A percentile compares a stretch with the other conserved stretches of the same genome.
Conservation (phyloP, 2,329 filamentous ascomycete species). For the Pezicula neosporulosa region DNA sequence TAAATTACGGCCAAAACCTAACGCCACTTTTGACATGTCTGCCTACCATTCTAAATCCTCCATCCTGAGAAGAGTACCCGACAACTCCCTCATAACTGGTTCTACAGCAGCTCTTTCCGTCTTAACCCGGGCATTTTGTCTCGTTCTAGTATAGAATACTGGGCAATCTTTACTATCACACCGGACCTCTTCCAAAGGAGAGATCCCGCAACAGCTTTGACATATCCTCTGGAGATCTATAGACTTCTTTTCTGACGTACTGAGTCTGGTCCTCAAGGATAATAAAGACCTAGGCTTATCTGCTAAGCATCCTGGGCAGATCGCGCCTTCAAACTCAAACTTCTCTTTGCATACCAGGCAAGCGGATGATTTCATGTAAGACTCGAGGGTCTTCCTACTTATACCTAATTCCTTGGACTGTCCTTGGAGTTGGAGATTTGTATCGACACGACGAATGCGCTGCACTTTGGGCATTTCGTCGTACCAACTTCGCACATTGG, state of each 20-base stretch:
- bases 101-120: conserved; percentile 34
- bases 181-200: conserved; percentile 71
- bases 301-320: conserved; percentile 57
- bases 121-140: conserved; percentile 48
- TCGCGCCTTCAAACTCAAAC: conserved; percentile 38
- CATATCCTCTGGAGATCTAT: conserved; percentile 69
- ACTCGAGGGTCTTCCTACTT: conserved; percentile 73
- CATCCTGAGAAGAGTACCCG: conserved; percentile 22
- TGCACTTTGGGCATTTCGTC: conserved; percentile 95
- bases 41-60: conserved; percentile 25
- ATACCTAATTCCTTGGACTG: conserved; percentile 33
- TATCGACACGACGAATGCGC: conserved; percentile 55
- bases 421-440: conserved; percentile 22
- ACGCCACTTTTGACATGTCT: not conserved
- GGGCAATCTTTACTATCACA: conserved; percentile 93
- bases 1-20: not conserved
- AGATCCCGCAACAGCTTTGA: conserved; percentile 71
- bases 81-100: conserved; percentile 37
- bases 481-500: conserved; percentile 87
- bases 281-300: conserved; percentile 59
- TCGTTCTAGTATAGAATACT: conserved; percentile 78
- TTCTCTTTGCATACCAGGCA: conserved; percentile 69
- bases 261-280: conserved; percentile 58
- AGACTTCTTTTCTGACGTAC: conserved; percentile 59
- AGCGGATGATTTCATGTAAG: conserved; percentile 79